Conservation (phyloP, 2,329 filamentous ascomycete species). For the Polychaeton citri region DNA sequence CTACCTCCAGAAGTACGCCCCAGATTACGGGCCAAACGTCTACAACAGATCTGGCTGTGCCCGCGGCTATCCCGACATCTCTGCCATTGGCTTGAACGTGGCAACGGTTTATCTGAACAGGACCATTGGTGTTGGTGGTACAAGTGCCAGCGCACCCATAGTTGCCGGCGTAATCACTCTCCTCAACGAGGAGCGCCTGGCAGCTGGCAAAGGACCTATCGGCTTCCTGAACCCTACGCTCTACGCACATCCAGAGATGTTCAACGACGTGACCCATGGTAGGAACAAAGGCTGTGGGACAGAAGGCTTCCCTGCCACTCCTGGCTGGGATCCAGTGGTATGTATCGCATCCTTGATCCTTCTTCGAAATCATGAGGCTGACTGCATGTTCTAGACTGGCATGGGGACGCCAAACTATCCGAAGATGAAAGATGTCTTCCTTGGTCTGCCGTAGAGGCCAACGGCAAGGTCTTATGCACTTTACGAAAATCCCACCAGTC, state of each 20-base stretch:
- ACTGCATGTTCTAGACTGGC: constrained; percentile 8
- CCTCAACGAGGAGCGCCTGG: constrained; percentile 27
- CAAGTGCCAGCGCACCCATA: constrained; percentile 37
- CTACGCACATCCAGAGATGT: constrained; percentile 29
- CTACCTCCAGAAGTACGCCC: constrained; percentile 29
- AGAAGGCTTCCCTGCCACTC: constrained; percentile 14
- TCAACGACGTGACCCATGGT: constrained; percentile 28
- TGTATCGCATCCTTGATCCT: constrained; percentile 9
- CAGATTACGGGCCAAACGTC: constrained; percentile 29
- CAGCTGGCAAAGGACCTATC: constrained; percentile 24
- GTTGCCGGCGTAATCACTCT: constrained; percentile 36
- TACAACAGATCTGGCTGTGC: constrained; percentile 35
- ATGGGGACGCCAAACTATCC: constrained; percentile 15
- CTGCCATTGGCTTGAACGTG: constrained; percentile 18
- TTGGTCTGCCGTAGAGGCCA: constrained; percentile 10
- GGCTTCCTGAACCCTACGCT: constrained; percentile 30
- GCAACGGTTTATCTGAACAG: constrained; percentile 27
- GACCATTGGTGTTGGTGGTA: constrained; percentile 35
- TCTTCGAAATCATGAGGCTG: neutral
- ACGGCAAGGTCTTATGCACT: too few relatives aligned
- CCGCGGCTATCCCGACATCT: constrained; percentile 35
- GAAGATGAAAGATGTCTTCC: constrained; percentile 15
- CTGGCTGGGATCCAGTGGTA: constrained; percentile 23
- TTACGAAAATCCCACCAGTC: too few relatives aligned
- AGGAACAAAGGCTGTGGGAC: constrained; percentile 27